A percentile compares a stretch with the other conserved stretches of the same genome.
Conservation (phyloP, 129 eudicot species). For the Oenanthe sinensis region DNA sequence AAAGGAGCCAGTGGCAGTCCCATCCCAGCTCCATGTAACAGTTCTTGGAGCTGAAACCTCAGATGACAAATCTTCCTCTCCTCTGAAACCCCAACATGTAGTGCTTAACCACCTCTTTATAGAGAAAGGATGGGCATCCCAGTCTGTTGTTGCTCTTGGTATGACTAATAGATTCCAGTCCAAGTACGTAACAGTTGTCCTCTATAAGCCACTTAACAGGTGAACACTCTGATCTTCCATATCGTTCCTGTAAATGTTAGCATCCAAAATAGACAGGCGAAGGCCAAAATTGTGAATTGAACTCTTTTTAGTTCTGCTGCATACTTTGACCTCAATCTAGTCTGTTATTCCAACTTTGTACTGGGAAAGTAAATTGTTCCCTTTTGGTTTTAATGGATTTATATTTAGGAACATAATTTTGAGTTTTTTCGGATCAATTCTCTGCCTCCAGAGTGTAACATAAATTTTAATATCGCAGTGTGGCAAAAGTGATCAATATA, state of each 20-base stretch:
- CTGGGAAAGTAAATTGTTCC: neutral
- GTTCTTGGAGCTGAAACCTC: slow-evolving; percentile 25
- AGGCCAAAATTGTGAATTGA: slow-evolving; percentile 13
- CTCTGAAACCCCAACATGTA: slow-evolving; percentile 45
- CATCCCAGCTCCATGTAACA: slow-evolving; percentile 42
- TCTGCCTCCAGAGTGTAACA: neutral
- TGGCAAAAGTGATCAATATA: neutral
- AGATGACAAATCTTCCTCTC: slow-evolving; percentile 16
- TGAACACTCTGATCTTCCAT: slow-evolving; percentile 3
- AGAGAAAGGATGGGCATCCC: slow-evolving; percentile 45
- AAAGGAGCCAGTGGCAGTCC: slow-evolving; percentile 44
- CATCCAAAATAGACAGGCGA: neutral
- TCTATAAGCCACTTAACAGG: slow-evolving; percentile 53
- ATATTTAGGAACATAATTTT: neutral
- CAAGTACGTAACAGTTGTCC: slow-evolving; percentile 60
- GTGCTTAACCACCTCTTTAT: slow-evolving; percentile 56
- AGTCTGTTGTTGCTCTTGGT: slow-evolving; percentile 52
- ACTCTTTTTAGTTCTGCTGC: neutral
- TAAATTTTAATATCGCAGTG: neutral
- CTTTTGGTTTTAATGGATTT: neutral
- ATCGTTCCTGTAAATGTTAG: slow-evolving; percentile 4
- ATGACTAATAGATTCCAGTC: slow-evolving; percentile 47
- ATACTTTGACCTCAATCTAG: neutral
- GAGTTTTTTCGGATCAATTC: neutral
- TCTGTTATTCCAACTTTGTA: neutral